Base-by-base conservation (phyloP, 257 asterid genomes). In the Paulownia fortunei region DNA sequence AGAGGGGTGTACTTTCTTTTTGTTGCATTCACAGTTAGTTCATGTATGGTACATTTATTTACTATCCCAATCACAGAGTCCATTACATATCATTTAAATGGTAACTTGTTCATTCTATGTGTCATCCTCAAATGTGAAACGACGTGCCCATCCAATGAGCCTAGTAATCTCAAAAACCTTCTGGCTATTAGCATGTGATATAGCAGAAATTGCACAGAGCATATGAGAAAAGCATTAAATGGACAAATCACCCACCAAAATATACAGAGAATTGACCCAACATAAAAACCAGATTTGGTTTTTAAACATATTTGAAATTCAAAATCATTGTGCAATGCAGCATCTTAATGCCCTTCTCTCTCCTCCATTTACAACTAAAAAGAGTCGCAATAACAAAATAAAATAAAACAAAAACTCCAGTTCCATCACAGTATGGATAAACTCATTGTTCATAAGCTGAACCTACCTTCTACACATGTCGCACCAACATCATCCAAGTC, bases 401-500 rank as follows among this genome's bases (percentile, higher is more conserved):
- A 27, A 30, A 60, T 21, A 39, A 23, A 64, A 62, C 11, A 23
- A 71, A 62, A 37, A 69, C 56, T 42, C 15, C 10, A 26, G 8
- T 30, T 62, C 71, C 34, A 42, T 51, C 10, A 74, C 4, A 69
- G 47, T 62, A 37, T 69, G 55, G 73, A 15, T 54, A 39, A 73
- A 71, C 76, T 61, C 39, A 64, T 11, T 27, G 63, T 68, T 32
- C 54, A 67, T 24, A 74, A 54, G 71, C 44, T 58, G 18, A 61
- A 84, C 78, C 76, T 79, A 92, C 99, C 98, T 96, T 89, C 89
- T 72, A 96, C 81, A 77, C 92, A 82, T 36, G 76, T 69, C 6
- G 99, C 98, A 41, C 99, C 98, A 80, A 93, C 97, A 81, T 96
- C 98, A 79, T 90, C 92, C 87, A 96, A 86, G 83, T 96, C 99